Evolutionary conservation across 306 rosid genomes (phyloP).

Genomic region (Corylus heterophylla): DNA sequence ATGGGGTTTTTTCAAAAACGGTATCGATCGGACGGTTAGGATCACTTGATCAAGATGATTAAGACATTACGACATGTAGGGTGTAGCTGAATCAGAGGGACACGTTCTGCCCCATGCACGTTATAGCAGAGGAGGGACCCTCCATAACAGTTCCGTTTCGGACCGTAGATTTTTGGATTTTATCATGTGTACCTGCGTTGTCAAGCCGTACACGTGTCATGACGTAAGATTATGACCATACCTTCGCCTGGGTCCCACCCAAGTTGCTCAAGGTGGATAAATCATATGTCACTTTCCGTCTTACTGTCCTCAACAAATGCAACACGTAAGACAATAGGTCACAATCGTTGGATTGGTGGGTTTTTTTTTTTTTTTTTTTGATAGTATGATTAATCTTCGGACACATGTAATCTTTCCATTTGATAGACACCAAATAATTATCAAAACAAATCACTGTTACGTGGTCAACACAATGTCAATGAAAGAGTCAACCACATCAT

Average conservation of each 20-base stretch:
- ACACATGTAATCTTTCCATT: too few relatives aligned
- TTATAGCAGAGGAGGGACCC: neutral
- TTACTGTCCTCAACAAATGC: slow-evolving; percentile 27
- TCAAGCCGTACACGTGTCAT: slow-evolving; percentile 37
- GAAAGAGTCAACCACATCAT: too few relatives aligned
- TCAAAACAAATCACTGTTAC: too few relatives aligned
- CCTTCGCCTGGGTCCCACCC: slow-evolving; percentile 14
- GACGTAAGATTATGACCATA: slow-evolving; percentile 27
- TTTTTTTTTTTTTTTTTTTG: neutral
- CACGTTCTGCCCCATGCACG: neutral
- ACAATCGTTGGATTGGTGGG: slow-evolving; percentile 15
- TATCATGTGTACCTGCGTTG: slow-evolving; percentile 13
- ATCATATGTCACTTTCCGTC: slow-evolving; percentile 32
- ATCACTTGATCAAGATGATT: neutral
- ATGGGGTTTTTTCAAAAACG: neutral
- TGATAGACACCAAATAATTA: too few relatives aligned
- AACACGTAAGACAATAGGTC: slow-evolving; percentile 35
- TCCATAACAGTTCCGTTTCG: neutral
- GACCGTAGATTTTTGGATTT: slow-evolving; percentile 20
- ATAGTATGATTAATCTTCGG: too few relatives aligned
- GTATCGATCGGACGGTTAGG: neutral
- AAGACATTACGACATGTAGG: neutral
- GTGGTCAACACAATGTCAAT: too few relatives aligned
- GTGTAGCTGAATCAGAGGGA: neutral
- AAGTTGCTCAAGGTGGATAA: slow-evolving; percentile 18